Conservation (phyloP, 1,139 yeast species). For the Geotrichum carabidarum region DNA sequence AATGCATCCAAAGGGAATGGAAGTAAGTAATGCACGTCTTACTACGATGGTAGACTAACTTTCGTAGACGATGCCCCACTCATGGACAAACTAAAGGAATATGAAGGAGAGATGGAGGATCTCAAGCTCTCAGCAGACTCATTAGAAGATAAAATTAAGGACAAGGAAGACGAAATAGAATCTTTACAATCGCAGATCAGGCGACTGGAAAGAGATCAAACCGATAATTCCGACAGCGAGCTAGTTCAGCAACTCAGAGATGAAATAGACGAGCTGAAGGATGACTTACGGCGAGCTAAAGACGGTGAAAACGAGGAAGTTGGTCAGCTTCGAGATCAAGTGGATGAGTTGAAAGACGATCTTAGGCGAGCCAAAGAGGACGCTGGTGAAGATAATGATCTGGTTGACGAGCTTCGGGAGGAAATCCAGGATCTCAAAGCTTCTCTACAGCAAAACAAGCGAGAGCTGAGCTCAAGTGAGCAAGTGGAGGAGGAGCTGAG, state of each 20-base stretch:
- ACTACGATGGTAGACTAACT: neutral
- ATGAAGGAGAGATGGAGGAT: conserved; percentile 14
- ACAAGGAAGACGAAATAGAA: conserved; percentile 23
- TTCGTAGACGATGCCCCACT: conserved; percentile 2
- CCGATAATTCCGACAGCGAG: conserved; percentile 29
- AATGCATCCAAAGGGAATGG: conserved; percentile 9
- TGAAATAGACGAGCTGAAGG: conserved; percentile 8
- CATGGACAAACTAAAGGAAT: conserved; percentile 13
- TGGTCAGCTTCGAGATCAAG: conserved; percentile 4
- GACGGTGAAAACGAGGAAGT: conserved; percentile 10
- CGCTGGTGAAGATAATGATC: conserved; percentile 1
- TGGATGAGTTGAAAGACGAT: conserved; percentile 26
- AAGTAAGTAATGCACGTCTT: conserved; percentile 13
- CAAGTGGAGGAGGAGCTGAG: neutral
- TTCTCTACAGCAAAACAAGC: conserved; percentile 24
- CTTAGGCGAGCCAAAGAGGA: conserved; percentile 22
- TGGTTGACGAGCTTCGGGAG: conserved; percentile 26
- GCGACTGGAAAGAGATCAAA: conserved; percentile 22
- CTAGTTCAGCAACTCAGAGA: conserved; percentile 20
- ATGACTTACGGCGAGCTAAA: neutral
- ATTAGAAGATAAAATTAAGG: conserved; percentile 24
- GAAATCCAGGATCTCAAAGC: conserved; percentile 26
- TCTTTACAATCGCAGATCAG: conserved; percentile 26
- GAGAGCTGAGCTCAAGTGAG: conserved; percentile 10
- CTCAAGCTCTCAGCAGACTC: conserved; percentile 9